These are phyloP conservation scores for Geotrichum europaeum DNA, from an alignment of 1,139 yeast species.

Conservation along the genomic window DNA sequence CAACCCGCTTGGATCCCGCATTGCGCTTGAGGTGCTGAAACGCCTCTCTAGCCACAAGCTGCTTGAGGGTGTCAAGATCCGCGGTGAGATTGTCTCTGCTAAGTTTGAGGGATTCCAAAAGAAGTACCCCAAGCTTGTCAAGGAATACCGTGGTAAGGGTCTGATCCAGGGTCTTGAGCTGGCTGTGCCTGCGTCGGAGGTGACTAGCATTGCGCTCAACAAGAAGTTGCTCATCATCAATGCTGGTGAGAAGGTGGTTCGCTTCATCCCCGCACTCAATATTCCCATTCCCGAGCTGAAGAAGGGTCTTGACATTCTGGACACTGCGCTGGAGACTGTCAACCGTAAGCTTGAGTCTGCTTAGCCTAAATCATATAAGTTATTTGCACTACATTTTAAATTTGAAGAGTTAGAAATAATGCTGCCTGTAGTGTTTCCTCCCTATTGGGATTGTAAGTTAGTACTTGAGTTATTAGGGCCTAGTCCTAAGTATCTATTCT, in stretches of 20 bases:
- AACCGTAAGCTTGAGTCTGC: background rate
- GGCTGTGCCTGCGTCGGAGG: conserved; percentile 54
- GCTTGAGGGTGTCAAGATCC: conserved; percentile 50
- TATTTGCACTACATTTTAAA: background rate
- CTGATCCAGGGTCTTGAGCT: conserved; percentile 80
- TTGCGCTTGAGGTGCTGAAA: conserved; percentile 69
- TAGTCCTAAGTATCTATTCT: too few relatives aligned
- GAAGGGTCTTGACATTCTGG: conserved; percentile 49
- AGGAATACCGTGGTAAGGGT: conserved; percentile 74
- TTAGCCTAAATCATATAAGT: background rate
- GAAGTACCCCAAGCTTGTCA: conserved; percentile 53
- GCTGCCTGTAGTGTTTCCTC: too few relatives aligned
- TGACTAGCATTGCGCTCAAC: conserved; percentile 66
- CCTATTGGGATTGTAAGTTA: too few relatives aligned
- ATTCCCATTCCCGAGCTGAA: conserved; percentile 63
- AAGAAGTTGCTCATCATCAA: conserved; percentile 77
- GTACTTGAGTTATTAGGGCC: too few relatives aligned
- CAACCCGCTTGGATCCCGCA: conserved; percentile 82
- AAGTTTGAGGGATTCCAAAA: conserved; percentile 49
- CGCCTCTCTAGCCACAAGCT: conserved; percentile 58
- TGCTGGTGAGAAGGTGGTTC: conserved; percentile 84
- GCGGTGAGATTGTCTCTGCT: conserved; percentile 49
- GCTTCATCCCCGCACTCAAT: conserved; percentile 89
- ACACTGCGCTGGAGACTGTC: conserved; percentile 7
- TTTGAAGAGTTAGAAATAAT: background rate